These are phyloP conservation scores for Trichoderma gamsii DNA, from an alignment of 495 filamentous ascomycete genomes.

Conservation along the genomic window DNA sequence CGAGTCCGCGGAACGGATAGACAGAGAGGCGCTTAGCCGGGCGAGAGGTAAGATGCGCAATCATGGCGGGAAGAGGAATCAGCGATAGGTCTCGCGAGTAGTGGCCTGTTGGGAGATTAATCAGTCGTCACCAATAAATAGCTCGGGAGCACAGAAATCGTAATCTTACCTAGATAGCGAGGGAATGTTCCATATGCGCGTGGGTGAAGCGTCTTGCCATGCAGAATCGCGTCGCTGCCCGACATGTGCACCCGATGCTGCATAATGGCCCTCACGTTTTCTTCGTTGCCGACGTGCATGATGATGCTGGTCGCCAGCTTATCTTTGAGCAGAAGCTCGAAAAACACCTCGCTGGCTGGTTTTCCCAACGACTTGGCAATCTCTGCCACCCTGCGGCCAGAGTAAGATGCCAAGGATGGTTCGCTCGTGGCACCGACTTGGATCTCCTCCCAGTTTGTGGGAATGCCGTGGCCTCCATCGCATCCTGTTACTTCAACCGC, in stretches of 20 bases:
- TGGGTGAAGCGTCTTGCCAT: conserved; percentile 15
- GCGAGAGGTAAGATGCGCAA: conserved; percentile 15
- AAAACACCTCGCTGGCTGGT: conserved; percentile 10
- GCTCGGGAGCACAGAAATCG: background rate
- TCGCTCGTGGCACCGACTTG: conserved; percentile 15
- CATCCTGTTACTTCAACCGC: conserved; percentile 14
- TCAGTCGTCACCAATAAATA: background rate
- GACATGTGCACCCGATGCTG: conserved; percentile 16
- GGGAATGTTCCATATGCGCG: conserved; percentile 14
- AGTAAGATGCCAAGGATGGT: conserved; percentile 10
- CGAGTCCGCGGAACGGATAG: conserved; percentile 10
- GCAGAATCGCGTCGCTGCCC: conserved; percentile 16
- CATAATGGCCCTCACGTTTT: conserved; percentile 14
- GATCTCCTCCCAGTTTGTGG: conserved; percentile 14
- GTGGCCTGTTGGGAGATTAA: background rate
- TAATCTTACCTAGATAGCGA: conserved; percentile 5
- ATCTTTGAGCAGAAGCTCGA: conserved; percentile 12
- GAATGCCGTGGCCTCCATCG: conserved; percentile 15
- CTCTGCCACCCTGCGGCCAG: conserved; percentile 9
- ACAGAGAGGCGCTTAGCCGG: conserved; percentile 14
- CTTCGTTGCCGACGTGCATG: conserved; percentile 15
- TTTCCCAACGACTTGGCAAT: background rate
- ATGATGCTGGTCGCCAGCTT: conserved; percentile 13
- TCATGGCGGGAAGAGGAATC: conserved; percentile 10
- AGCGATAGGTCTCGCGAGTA: conserved; percentile 10